Evolutionary conservation across 495 filamentous ascomycete genomes (phyloP).

Genomic region (Penicillium goetzii): DNA sequence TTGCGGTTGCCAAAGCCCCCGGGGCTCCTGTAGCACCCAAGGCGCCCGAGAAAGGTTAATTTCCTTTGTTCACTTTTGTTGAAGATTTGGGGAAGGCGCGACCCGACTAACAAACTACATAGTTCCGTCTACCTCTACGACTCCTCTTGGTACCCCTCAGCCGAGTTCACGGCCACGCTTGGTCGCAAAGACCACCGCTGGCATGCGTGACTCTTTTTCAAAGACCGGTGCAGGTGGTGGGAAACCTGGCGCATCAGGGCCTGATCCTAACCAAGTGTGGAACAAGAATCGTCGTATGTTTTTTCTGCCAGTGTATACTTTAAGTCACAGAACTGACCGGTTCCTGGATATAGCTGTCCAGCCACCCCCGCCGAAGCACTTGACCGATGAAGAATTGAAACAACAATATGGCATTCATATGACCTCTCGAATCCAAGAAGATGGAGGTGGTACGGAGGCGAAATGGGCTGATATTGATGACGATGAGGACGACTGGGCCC

Average conservation of each 20-base stretch:
- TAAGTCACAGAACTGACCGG: slow-evolving; percentile 29
- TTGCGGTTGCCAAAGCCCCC: slow-evolving; percentile 54
- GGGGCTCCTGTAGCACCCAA: slow-evolving; percentile 59
- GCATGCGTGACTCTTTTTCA: slow-evolving; percentile 55
- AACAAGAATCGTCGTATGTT: slow-evolving; percentile 94
- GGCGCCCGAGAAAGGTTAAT: slow-evolving; percentile 59
- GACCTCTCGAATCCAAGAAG: slow-evolving; percentile 84
- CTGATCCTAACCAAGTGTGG: slow-evolving; percentile 84
- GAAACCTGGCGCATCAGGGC: slow-evolving; percentile 55
- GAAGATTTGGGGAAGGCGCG: not conserved
- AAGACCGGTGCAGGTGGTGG: slow-evolving; percentile 48
- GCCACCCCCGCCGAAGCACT: slow-evolving; percentile 81
- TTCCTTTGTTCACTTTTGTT: not conserved
- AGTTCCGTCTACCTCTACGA: slow-evolving; percentile 48
- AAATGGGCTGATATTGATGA: slow-evolving; percentile 99
- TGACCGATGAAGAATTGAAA: slow-evolving; percentile 96
- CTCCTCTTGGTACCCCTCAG: slow-evolving; percentile 45
- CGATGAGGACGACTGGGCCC: slow-evolving; percentile 97
- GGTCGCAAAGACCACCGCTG: slow-evolving; percentile 67
- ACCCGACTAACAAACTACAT: slow-evolving; percentile 28
- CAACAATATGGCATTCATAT: slow-evolving; percentile 96
- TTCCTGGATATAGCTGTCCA: slow-evolving; percentile 62
- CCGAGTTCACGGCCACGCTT: slow-evolving; percentile 60
- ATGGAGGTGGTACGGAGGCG: slow-evolving; percentile 78
- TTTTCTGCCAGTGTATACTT: slow-evolving; percentile 4